A percentile compares a stretch with the other conserved stretches of the same genome.
phyloP scores from a whole-genome alignment of 352 stramenopile species.

The Phytopythium vexans region DNA sequence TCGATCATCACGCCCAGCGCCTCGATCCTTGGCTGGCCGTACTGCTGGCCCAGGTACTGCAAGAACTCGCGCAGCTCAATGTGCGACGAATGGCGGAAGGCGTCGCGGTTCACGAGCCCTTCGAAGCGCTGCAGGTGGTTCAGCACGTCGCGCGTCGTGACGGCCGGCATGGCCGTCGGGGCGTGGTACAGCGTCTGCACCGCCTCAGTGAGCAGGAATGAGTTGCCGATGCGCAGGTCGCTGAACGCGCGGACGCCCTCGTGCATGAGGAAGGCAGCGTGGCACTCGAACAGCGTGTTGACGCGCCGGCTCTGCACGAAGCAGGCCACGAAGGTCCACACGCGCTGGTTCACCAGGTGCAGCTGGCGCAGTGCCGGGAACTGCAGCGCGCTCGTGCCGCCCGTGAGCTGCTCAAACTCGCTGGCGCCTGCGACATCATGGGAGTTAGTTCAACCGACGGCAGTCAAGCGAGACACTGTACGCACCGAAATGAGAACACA shows the following conservation, averaged over 20 bases:
- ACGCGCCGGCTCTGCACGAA: conserved; percentile 69
- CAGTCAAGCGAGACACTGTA: not conserved
- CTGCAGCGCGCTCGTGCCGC: conserved; percentile 29
- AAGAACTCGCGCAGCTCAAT: conserved; percentile 72
- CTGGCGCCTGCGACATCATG: conserved; percentile 24
- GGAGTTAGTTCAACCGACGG: not conserved
- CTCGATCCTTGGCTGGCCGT: conserved; percentile 51
- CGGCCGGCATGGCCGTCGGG: conserved; percentile 34
- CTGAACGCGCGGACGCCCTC: conserved; percentile 62
- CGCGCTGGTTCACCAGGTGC: conserved; percentile 61
- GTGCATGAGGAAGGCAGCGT: conserved; percentile 56
- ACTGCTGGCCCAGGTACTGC: conserved; percentile 69
- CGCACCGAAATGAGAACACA: conserved; percentile 67
- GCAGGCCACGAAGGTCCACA: conserved; percentile 81
- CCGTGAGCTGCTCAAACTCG: conserved; percentile 56
- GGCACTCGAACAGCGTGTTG: conserved; percentile 75
- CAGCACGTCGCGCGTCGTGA: conserved; percentile 75
- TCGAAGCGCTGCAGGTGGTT: conserved; percentile 64
- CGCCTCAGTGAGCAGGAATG: conserved; percentile 75
- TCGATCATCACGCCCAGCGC: conserved; percentile 69
- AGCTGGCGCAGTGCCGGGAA: conserved; percentile 50
- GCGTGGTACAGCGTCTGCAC: conserved; percentile 67
- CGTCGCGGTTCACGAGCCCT: conserved; percentile 55
- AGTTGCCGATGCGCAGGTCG: conserved; percentile 76
- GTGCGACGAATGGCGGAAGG: conserved; percentile 49